phyloP scores from a whole-genome alignment of 495 filamentous ascomycete genomes.

The Lindgomyces ingoldianus region DNA sequence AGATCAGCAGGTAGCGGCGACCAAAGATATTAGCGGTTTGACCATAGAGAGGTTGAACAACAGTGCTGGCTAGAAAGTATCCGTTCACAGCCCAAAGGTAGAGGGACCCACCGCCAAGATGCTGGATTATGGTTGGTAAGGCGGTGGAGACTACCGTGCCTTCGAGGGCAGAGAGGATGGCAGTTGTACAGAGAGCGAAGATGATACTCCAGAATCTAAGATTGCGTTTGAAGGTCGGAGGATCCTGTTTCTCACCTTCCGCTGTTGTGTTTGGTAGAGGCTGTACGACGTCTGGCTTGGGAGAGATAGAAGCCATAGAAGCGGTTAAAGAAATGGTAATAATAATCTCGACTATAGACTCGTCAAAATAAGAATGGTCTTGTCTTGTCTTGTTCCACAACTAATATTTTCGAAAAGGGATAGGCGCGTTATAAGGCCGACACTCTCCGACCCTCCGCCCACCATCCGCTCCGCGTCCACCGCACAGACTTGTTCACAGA shows the following conservation, averaged over 20 bases:
- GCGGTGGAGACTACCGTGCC: constrained; percentile 48
- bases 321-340: too few relatives aligned
- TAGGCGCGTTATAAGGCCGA: too few relatives aligned
- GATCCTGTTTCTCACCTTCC: neutral
- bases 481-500: too few relatives aligned
- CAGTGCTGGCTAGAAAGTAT: constrained; percentile 45
- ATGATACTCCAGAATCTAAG: constrained; percentile 48
- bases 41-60: constrained; percentile 28
- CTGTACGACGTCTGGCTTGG: too few relatives aligned
- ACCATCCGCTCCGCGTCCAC: too few relatives aligned
- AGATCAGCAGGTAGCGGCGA: constrained; percentile 21
- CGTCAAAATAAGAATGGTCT: too few relatives aligned
- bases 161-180: constrained; percentile 47
- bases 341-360: too few relatives aligned
- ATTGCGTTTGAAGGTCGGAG: neutral
- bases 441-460: too few relatives aligned
- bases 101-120: constrained; percentile 40
- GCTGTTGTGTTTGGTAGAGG: neutral
- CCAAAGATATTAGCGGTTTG: constrained; percentile 33
- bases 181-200: constrained; percentile 43
- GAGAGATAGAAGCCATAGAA: too few relatives aligned
- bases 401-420: too few relatives aligned
- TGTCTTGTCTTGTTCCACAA: too few relatives aligned
- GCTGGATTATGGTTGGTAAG: constrained; percentile 46
- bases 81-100: constrained; percentile 52